A percentile compares a stretch with the other conserved stretches of the same genome.
These are phyloP conservation scores for Penium margaritaceum DNA, from an alignment of 139 green algal species.

Conservation along the genomic window DNA sequence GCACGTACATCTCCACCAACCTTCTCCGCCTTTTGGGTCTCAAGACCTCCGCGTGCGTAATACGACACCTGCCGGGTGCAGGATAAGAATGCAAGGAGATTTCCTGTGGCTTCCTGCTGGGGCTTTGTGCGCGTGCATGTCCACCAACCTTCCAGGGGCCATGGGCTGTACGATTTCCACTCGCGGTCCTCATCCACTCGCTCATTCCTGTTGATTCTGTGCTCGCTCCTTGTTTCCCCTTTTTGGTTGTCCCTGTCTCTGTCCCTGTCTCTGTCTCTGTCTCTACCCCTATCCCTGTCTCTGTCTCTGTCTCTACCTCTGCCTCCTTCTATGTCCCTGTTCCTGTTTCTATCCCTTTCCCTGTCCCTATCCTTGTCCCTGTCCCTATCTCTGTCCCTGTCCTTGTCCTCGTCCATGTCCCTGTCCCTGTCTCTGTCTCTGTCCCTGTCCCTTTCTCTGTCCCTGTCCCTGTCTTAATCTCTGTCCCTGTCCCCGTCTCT, in stretches of 20 bases:
- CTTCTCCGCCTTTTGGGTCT: slow-evolving; percentile 40
- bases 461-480: too few relatives aligned
- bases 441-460: too few relatives aligned
- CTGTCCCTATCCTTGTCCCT: background rate
- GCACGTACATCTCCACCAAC: slow-evolving; percentile 25
- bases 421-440: too few relatives aligned
- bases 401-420: too few relatives aligned
- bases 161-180: too few relatives aligned
- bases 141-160: too few relatives aligned
- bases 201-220: background rate
- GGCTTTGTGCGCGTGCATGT: too few relatives aligned
- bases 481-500: too few relatives aligned
- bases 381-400: too few relatives aligned
- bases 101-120: too few relatives aligned
- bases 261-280: background rate
- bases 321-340: background rate
- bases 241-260: background rate
- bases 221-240: background rate
- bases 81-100: too few relatives aligned
- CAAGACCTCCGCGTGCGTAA: slow-evolving; percentile 15
- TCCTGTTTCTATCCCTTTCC: background rate
- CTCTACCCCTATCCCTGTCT: background rate
- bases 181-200: background rate
- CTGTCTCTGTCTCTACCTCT: background rate
- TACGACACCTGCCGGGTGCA: too few relatives aligned